phyloP scores from a whole-genome alignment of 306 rosid genomes.

The Lupinus albus region DNA sequence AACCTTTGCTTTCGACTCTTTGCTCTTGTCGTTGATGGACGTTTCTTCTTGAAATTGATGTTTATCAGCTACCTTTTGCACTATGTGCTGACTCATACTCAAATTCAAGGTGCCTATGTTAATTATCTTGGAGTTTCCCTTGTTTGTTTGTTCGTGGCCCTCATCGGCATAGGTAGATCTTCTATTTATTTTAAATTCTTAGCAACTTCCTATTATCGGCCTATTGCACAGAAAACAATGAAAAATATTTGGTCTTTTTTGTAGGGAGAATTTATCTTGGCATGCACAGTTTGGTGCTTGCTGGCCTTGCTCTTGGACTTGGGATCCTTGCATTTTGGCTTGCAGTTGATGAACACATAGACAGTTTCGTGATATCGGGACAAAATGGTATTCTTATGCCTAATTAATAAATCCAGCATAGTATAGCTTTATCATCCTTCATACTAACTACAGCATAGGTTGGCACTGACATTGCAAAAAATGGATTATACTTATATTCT shows the following conservation, averaged over 20 bases:
- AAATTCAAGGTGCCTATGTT: slow-evolving; percentile 57
- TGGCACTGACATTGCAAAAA: slow-evolving; percentile 33
- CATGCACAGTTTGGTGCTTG: slow-evolving; percentile 83
- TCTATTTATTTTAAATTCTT: slow-evolving; percentile 15
- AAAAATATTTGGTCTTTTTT: slow-evolving; percentile 39
- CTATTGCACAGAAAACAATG: slow-evolving; percentile 31
- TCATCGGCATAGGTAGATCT: slow-evolving; percentile 80
- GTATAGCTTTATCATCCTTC: slow-evolving; percentile 21
- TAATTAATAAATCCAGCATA: slow-evolving; percentile 21
- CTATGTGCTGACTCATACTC: slow-evolving; percentile 64
- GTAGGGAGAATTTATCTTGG: slow-evolving; percentile 96
- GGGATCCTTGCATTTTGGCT: slow-evolving; percentile 82
- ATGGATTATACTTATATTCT: slow-evolving; percentile 16
- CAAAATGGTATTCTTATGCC: slow-evolving; percentile 71
- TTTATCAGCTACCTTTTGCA: slow-evolving; percentile 79
- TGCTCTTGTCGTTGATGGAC: slow-evolving; percentile 39
- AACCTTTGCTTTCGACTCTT: slow-evolving; percentile 37
- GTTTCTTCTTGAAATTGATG: slow-evolving; percentile 40
- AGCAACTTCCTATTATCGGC: slow-evolving; percentile 33
- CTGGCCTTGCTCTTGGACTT: slow-evolving; percentile 73
- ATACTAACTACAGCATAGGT: background rate
- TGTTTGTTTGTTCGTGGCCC: slow-evolving; percentile 67
- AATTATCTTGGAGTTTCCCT: slow-evolving; percentile 60
- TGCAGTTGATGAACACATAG: slow-evolving; percentile 58
- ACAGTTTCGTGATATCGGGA: slow-evolving; percentile 72